Conservation (phyloP, 1,284 basidiomycete species). For the Peniophora sp. region DNA sequence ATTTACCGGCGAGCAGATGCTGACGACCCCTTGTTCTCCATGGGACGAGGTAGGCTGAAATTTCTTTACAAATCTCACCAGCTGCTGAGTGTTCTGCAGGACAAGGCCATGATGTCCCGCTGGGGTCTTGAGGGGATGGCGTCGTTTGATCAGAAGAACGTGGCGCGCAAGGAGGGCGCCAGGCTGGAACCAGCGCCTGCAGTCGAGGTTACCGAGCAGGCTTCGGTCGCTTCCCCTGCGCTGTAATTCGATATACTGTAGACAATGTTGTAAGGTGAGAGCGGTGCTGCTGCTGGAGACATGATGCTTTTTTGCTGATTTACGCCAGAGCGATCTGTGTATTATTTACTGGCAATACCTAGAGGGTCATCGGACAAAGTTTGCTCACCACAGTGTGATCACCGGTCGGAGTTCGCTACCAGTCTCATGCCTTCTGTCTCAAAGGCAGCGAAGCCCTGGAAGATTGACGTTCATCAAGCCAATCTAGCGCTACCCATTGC, state of each 20-base stretch:
- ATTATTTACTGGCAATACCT: too few relatives aligned
- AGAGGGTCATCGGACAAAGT: too few relatives aligned
- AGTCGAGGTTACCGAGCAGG: neutral
- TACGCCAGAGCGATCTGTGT: too few relatives aligned
- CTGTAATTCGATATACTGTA: neutral
- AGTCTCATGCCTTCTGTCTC: too few relatives aligned
- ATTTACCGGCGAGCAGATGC: conserved; percentile 96
- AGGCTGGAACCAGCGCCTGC: conserved; percentile 12
- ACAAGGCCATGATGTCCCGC: conserved; percentile 88
- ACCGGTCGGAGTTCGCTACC: too few relatives aligned
- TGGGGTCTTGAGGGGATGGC: conserved; percentile 92
- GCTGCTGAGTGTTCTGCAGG: conserved; percentile 33
- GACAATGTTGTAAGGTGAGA: too few relatives aligned
- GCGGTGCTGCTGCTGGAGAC: too few relatives aligned
- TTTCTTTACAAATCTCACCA: neutral
- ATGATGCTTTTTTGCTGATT: too few relatives aligned
- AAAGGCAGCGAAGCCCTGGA: too few relatives aligned
- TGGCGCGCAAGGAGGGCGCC: conserved; percentile 37
- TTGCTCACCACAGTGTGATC: too few relatives aligned
- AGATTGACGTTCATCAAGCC: too few relatives aligned
- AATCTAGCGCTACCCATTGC: too few relatives aligned
- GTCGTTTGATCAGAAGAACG: conserved; percentile 67
- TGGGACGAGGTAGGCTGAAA: conserved; percentile 66
- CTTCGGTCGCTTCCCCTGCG: neutral
- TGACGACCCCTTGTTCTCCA: conserved; percentile 90